These are phyloP conservation scores for Artemisia princeps DNA, from an alignment of 140 eudicot genomes.

Conservation along the genomic window DNA sequence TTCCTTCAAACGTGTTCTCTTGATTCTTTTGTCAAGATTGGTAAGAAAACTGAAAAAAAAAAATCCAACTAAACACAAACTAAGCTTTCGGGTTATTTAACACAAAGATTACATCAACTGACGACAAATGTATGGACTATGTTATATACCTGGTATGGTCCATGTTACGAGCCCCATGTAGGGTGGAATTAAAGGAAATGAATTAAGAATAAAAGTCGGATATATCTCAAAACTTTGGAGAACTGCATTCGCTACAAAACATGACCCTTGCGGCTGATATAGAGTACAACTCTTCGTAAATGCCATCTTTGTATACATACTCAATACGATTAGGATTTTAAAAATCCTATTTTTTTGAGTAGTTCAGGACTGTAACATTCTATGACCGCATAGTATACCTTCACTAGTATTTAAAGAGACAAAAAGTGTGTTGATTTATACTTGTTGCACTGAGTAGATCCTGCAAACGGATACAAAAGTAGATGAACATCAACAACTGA, in stretches of 20 bases:
- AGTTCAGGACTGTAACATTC: constrained; percentile 6
- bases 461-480: constrained; percentile 9
- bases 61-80: no score
- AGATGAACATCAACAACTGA: neutral
- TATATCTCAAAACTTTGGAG: neutral
- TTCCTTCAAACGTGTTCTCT: no score
- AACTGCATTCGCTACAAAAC: neutral
- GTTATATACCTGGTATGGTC: no score
- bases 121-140: no score
- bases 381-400: constrained; percentile 14
- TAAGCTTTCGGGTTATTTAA: no score
- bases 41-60: no score
- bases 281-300: constrained; percentile 18
- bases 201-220: neutral
- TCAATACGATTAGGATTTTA: neutral
- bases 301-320: constrained; percentile 12
- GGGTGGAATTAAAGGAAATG: neutral
- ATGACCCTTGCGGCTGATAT: neutral
- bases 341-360: constrained; percentile 15
- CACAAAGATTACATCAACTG: no score
- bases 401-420: constrained; percentile 19
- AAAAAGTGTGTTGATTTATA: constrained; percentile 6
- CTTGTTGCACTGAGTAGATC: neutral
- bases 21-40: no score
- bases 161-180: neutral